Evolutionary conservation across 2,329 filamentous ascomycete genomes (phyloP), one percentile per base, ranked within the genome.

Genomic region (Colletotrichum orchidophilum): DNA sequence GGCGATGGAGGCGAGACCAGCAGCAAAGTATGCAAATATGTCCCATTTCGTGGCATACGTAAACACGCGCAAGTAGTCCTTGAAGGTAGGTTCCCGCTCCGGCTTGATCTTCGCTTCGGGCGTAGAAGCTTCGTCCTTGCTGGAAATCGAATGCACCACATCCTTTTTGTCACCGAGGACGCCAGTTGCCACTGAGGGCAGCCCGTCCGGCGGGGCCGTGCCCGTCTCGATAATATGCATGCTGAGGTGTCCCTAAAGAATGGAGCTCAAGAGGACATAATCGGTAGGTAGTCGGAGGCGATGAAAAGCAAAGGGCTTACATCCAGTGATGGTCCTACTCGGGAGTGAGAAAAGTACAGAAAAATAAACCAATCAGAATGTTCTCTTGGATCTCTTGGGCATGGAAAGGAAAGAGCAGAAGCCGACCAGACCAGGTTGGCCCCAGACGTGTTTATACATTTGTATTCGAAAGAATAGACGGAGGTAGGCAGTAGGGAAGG

Each of bases 1-100:
- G 26, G 84, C 87, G 11, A 87, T 81, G 18, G 87, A 86, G 57
- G 87, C 84, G 49, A 87, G 7, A 18, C 78, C 75, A 24, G 86
- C 88, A 7, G 80, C 78, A n/a, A 77, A 79, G 75, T 89, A 85
- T 46, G 87, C 80, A 39, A 84, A 70, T 53, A 83, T 82, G 73
- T 90, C 87, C 83, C 83, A 86, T 75, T 80, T 82, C n/a, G 80
- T 86, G 21, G 86, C 87, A 80, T 90, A 90, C 21, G 78, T 78
- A 74, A 90, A 90, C 52, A 90, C 80, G 66, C 87, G 83, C 50
- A 84, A 57, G 74, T 87, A 88, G 76, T 88, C 86, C 13, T 79
- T 77, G 63, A 86, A 78, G 2, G 71, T 76, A 0, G 86, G 84
- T 66, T 85, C 83, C 66, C 86, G 80, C 75, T 87, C 83, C 5